Evolutionary conservation across 306 rosid genomes (phyloP).

Genomic region (Styphnolobium japonicum): DNA sequence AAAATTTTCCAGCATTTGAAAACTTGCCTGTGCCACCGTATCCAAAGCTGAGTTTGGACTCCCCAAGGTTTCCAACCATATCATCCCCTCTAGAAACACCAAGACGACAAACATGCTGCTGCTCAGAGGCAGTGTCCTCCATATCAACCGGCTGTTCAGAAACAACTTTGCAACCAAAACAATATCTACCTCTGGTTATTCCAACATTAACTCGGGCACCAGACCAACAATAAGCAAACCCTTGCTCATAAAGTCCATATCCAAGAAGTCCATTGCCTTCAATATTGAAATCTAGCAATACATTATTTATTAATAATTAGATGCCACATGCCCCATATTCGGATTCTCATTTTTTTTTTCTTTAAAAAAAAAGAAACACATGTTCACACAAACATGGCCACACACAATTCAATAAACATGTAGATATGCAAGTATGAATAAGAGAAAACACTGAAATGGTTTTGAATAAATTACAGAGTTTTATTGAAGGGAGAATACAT

Average conservation of each 20-base stretch:
- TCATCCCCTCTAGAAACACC: conserved; percentile 57
- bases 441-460: neutral
- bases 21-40: conserved; percentile 52
- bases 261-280: conserved; percentile 23
- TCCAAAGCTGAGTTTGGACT: conserved; percentile 50
- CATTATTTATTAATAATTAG: neutral
- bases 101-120: conserved; percentile 47
- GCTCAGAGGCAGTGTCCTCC: conserved; percentile 36
- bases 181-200: conserved; percentile 50
- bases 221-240: conserved; percentile 69
- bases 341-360: neutral
- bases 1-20: conserved; percentile 36
- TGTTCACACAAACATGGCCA: neutral
- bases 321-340: neutral
- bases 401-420: neutral
- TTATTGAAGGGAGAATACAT: neutral
- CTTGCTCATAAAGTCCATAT: conserved; percentile 43
- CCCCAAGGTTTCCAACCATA: conserved; percentile 53
- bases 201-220: conserved; percentile 55
- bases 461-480: too few relatives aligned
- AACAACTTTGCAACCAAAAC: conserved; percentile 52
- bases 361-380: neutral
- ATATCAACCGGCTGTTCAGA: conserved; percentile 38
- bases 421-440: neutral
- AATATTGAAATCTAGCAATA: conserved; percentile 45